These are phyloP conservation scores for Strobilomyces confusus DNA, from an alignment of 768 basidiomycete genomes.

Conservation along the genomic window DNA sequence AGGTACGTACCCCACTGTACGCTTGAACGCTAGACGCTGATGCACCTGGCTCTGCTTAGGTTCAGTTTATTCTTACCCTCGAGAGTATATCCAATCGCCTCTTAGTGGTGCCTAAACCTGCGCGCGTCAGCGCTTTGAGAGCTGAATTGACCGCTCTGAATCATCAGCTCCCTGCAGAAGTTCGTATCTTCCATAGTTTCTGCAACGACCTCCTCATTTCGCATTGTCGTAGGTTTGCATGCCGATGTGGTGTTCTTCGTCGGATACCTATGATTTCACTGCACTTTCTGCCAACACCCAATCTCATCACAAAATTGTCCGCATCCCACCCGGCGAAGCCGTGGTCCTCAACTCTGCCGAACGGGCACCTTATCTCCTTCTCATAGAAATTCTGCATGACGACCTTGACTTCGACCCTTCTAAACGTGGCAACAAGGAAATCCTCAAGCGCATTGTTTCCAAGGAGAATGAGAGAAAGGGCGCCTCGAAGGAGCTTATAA, in stretches of 20 bases:
- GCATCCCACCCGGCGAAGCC: conserved; percentile 96
- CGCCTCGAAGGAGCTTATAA: conserved; percentile 51
- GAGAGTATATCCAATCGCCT: conserved; percentile 93
- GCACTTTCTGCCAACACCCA: conserved; percentile 35
- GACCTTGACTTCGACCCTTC: conserved; percentile 92
- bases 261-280: conserved; percentile 47
- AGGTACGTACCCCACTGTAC: conserved; percentile 45
- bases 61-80: conserved; percentile 81
- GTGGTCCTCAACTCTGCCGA: conserved; percentile 98
- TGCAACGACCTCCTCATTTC: background rate
- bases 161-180: conserved; percentile 95
- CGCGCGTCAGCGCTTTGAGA: conserved; percentile 91
- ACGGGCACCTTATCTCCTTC: conserved; percentile 86
- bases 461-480: conserved; percentile 63
- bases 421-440: conserved; percentile 80
- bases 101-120: conserved; percentile 88
- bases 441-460: conserved; percentile 69
- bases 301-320: conserved; percentile 91
- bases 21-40: conserved; percentile 1
- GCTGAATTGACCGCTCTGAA: conserved; percentile 95
- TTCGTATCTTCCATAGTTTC: conserved; percentile 30
- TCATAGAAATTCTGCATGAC: conserved; percentile 84
- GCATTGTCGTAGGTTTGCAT: conserved; percentile 62
- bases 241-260: conserved; percentile 82
- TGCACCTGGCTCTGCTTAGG: conserved; percentile 36